These are phyloP conservation scores for Lepidium africanum DNA, from an alignment of 345 rosid species.

Conservation along the genomic window DNA sequence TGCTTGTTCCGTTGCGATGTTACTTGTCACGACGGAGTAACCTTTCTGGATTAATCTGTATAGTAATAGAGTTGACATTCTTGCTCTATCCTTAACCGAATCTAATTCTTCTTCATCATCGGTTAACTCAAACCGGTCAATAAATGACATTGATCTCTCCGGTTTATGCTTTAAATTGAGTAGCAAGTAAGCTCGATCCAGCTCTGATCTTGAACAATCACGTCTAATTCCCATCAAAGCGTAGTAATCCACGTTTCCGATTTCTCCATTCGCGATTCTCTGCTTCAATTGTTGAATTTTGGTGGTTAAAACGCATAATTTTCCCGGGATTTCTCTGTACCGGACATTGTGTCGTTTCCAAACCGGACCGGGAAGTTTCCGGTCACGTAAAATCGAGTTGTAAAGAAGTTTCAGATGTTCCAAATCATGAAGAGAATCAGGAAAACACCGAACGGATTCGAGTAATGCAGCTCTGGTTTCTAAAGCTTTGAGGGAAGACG, in stretches of 20 bases:
- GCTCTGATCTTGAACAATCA: slow-evolving; percentile 87
- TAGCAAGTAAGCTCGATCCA: slow-evolving; percentile 85
- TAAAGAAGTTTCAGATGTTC: slow-evolving; percentile 87
- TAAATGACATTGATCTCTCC: slow-evolving; percentile 66
- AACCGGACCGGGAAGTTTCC: slow-evolving; percentile 94
- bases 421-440: slow-evolving; percentile 86
- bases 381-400: slow-evolving; percentile 81
- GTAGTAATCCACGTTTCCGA: slow-evolving; percentile 77
- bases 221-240: slow-evolving; percentile 74
- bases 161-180: slow-evolving; percentile 83
- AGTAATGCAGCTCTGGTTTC: slow-evolving; percentile 78
- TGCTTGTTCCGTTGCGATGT: slow-evolving; percentile 69
- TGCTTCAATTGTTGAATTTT: slow-evolving; percentile 63
- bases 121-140: slow-evolving; percentile 76
- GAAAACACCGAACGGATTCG: slow-evolving; percentile 77
- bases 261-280: slow-evolving; percentile 75
- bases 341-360: slow-evolving; percentile 92
- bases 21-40: slow-evolving; percentile 49
- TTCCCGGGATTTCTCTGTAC: slow-evolving; percentile 87
- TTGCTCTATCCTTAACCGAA: slow-evolving; percentile 68
- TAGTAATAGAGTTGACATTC: slow-evolving; percentile 71
- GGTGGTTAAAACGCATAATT: slow-evolving; percentile 56
- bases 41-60: slow-evolving; percentile 89
- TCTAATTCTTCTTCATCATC: slow-evolving; percentile 70
- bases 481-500: slow-evolving; percentile 75